phyloP scores from a whole-genome alignment of 1,284 basidiomycete genomes.

The Ustilago loliicola region DNA sequence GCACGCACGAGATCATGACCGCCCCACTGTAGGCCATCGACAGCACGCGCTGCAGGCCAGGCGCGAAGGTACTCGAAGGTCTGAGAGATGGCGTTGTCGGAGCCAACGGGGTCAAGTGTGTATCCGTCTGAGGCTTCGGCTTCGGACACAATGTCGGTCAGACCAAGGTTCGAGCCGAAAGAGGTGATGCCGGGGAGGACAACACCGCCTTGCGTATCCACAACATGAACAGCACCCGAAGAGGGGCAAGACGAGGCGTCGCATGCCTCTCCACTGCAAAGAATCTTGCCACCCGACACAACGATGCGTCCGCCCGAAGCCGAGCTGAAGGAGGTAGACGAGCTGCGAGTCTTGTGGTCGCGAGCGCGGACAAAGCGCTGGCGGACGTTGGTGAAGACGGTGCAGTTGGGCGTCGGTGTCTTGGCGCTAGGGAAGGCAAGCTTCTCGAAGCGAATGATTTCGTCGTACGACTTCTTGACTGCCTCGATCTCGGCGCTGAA shows the following conservation, averaged over 20 bases:
- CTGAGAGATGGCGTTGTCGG: constrained; percentile 11
- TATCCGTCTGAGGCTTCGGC: constrained; percentile 50
- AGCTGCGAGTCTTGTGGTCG: constrained; percentile 1
- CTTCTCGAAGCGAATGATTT: constrained; percentile 49
- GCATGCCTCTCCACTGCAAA: constrained; percentile 40
- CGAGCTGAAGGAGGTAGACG: constrained; percentile 7
- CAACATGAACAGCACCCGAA: not conserved
- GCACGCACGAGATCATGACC: constrained; percentile 68
- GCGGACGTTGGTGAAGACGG: constrained; percentile 54
- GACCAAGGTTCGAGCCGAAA: constrained; percentile 58
- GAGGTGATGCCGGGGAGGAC: constrained; percentile 56
- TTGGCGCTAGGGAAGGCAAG: constrained; percentile 55
- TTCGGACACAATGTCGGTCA: constrained; percentile 62
- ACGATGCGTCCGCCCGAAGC: constrained; percentile 22
- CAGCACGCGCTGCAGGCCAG: constrained; percentile 49
- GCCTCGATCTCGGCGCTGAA: constrained; percentile 48
- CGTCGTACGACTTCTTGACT: constrained; percentile 39
- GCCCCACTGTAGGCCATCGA: constrained; percentile 59
- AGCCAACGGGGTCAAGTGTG: constrained; percentile 25
- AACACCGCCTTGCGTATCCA: constrained; percentile 46
- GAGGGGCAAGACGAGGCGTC: constrained; percentile 9
- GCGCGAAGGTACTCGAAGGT: constrained; percentile 20
- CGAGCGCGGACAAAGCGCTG: constrained; percentile 28
- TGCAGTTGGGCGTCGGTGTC: constrained; percentile 14
- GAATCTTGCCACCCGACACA: constrained; percentile 43